A percentile compares a stretch with the other conserved stretches of the same genome.
phyloP scores from a whole-genome alignment of 2,329 filamentous ascomycete genomes.

The Penicillium sp. region DNA sequence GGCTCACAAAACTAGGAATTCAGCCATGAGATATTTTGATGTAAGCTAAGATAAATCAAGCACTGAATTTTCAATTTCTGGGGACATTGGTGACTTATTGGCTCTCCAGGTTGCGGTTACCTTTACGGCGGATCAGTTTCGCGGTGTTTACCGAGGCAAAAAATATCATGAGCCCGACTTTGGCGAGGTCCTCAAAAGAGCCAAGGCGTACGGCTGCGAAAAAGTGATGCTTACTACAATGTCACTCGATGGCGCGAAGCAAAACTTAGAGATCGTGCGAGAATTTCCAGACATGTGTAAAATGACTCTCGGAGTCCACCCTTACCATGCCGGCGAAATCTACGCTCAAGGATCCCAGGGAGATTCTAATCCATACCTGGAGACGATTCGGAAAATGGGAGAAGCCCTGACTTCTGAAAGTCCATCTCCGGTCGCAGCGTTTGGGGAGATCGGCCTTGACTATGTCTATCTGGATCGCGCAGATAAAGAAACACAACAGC shows the following conservation, averaged over 20 bases:
- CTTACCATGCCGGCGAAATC: constrained; percentile 55
- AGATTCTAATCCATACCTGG: constrained; percentile 11
- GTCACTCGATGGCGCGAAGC: constrained; percentile 46
- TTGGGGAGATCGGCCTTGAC: constrained; percentile 57
- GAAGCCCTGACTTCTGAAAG: constrained; percentile 27
- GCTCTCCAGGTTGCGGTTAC: constrained; percentile 32
- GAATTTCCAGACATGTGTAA: constrained; percentile 42
- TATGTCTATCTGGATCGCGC: constrained; percentile 53
- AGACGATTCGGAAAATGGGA: constrained; percentile 20
- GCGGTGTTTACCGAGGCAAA: constrained; percentile 56
- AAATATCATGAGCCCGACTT: constrained; percentile 55
- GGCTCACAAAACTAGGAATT: not conserved
- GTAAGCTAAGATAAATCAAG: not conserved
- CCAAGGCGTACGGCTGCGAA: constrained; percentile 24
- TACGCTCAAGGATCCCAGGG: constrained; percentile 26
- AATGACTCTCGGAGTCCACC: constrained; percentile 56
- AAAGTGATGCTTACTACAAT: constrained; percentile 39
- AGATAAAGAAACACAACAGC: constrained; percentile 46
- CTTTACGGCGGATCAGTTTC: constrained; percentile 45
- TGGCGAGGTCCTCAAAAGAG: constrained; percentile 28
- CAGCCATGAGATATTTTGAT: not conserved
- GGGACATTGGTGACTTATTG: no score
- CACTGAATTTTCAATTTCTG: not conserved
- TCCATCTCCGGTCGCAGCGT: constrained; percentile 47
- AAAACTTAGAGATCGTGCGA: constrained; percentile 36